Conservation (phyloP, 2,329 filamentous ascomycete genomes). For the Bipolaris zeicola region DNA sequence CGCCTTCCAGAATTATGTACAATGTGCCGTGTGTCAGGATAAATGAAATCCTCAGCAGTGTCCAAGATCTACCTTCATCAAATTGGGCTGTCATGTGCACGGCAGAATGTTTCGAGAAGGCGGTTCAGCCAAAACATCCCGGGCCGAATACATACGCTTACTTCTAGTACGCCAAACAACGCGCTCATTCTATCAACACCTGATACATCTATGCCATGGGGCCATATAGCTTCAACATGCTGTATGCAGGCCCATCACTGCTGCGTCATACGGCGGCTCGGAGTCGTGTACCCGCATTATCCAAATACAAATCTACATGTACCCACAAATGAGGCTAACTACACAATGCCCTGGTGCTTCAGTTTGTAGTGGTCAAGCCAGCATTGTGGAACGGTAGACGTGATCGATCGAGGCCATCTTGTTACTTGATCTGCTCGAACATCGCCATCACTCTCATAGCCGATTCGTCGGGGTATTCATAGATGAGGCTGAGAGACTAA, state of each 20-base stretch:
- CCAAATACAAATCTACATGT: neutral
- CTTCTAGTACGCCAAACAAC: conserved; percentile 14
- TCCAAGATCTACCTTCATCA: conserved; percentile 34
- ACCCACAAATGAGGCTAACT: too few relatives aligned
- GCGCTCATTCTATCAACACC: conserved; percentile 4
- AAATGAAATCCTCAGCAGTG: conserved; percentile 30
- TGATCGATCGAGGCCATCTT: neutral
- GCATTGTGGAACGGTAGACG: neutral
- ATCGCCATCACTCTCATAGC: neutral
- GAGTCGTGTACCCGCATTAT: neutral
- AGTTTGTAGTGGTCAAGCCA: neutral
- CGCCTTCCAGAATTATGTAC: conserved; percentile 31
- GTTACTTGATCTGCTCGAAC: neutral
- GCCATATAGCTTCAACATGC: neutral
- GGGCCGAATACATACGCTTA: conserved; percentile 21
- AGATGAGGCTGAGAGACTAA: conserved; percentile 19
- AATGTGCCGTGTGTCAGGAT: conserved; percentile 26
- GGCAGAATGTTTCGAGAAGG: conserved; percentile 29
- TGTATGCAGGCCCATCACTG: conserved; percentile 8
- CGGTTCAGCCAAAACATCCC: conserved; percentile 15
- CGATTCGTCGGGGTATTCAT: conserved; percentile 12
- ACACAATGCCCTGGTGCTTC: neutral
- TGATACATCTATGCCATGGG: conserved; percentile 13
- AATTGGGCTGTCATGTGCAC: conserved; percentile 28
- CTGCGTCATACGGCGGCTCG: neutral